Conservation (phyloP, 352 stramenopile genomes). For the Phytophthora sp. region DNA sequence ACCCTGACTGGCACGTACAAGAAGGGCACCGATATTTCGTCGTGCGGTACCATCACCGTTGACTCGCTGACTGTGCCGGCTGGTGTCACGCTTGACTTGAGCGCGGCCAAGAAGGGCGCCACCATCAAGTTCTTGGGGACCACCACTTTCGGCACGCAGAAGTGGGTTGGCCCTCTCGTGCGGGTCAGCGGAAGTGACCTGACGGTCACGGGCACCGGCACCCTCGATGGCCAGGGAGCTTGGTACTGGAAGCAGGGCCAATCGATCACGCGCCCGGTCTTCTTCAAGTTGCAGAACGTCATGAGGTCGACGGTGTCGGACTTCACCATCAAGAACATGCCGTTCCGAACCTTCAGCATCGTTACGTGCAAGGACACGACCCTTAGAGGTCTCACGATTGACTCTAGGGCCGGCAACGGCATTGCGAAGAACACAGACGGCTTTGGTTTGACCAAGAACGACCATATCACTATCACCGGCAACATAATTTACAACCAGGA, state of each 20-base stretch:
- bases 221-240: slow-evolving; percentile 41
- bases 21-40: slow-evolving; percentile 35
- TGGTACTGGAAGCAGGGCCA: slow-evolving; percentile 47
- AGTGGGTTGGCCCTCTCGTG: slow-evolving; percentile 42
- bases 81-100: slow-evolving; percentile 18
- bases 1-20: slow-evolving; percentile 36
- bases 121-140: not conserved
- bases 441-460: slow-evolving; percentile 19
- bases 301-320: slow-evolving; percentile 37
- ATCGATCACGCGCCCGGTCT: slow-evolving; percentile 34
- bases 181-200: slow-evolving; percentile 34
- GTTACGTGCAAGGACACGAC: slow-evolving; percentile 29
- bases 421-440: too few relatives aligned
- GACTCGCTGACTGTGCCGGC: slow-evolving; percentile 16
- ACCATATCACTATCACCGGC: slow-evolving; percentile 18
- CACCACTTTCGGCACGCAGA: not conserved
- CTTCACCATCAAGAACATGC: slow-evolving; percentile 43
- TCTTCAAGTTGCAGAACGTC: slow-evolving; percentile 35
- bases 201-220: slow-evolving; percentile 33
- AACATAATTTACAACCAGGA: slow-evolving; percentile 25
- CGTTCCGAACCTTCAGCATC: slow-evolving; percentile 45
- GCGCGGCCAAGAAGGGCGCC: not conserved
- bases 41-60: slow-evolving; percentile 35
- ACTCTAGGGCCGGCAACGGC: slow-evolving; percentile 24
- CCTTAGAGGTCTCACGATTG: slow-evolving; percentile 19